These are phyloP conservation scores for Purpureocillium lavendulum DNA, from an alignment of 2,329 filamentous ascomycete genomes.

Conservation along the genomic window DNA sequence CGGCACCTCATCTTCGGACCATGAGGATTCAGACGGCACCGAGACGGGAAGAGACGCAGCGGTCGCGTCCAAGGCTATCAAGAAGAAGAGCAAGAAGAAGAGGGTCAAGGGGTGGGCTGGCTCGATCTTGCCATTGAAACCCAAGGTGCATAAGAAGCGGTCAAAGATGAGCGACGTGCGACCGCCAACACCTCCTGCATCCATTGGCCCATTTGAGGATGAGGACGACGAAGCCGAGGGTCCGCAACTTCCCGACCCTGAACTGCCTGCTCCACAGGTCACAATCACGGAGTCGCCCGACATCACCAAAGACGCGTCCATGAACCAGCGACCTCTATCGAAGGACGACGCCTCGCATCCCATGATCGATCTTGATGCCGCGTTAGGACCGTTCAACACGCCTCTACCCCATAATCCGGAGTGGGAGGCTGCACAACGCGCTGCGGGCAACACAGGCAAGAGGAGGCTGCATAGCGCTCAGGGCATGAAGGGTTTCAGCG, in stretches of 20 bases:
- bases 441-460: conserved; percentile 44
- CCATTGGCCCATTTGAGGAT: conserved; percentile 18
- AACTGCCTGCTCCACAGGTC: conserved; percentile 27
- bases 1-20: conserved; percentile 25
- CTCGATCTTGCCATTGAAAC: conserved; percentile 56
- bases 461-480: conserved; percentile 71
- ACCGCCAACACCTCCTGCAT: conserved; percentile 38
- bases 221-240: conserved; percentile 19
- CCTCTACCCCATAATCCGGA: conserved; percentile 55
- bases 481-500: conserved; percentile 58
- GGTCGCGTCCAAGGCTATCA: conserved; percentile 16
- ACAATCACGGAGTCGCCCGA: conserved; percentile 32
- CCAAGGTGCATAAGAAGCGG: conserved; percentile 39
- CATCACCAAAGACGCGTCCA: conserved; percentile 11
- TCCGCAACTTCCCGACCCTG: conserved; percentile 10
- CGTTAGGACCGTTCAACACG: conserved; percentile 85
- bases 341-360: conserved; percentile 63
- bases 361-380: conserved; percentile 91
- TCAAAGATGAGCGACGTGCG: conserved; percentile 29
- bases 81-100: conserved; percentile 41
- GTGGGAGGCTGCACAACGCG: conserved; percentile 58
- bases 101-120: conserved; percentile 69
- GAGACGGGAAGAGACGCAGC: conserved; percentile 13
- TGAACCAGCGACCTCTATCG: conserved; percentile 17
- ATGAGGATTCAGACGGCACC: conserved; percentile 22